Percentiles rank a stretch among this genome's conserved stretches.
These are phyloP conservation scores for Lactifluus subvellereus DNA, from an alignment of 768 basidiomycete species.

Conservation along the genomic window DNA sequence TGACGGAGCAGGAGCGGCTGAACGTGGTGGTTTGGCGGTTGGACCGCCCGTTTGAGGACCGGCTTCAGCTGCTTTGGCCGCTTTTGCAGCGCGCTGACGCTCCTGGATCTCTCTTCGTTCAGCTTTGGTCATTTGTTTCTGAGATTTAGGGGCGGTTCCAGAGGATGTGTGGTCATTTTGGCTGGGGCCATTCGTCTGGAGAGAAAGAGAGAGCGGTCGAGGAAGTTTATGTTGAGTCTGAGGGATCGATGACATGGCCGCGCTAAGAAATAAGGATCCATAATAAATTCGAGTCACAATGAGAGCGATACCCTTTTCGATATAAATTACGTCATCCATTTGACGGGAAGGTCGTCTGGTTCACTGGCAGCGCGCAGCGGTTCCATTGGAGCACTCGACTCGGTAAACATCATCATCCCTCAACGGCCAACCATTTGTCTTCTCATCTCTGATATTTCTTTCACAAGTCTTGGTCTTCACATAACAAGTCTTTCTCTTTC, in stretches of 20 bases:
- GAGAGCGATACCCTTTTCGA: neutral
- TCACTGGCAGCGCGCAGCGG: no score
- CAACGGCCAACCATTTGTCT: neutral
- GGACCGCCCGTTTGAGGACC: neutral
- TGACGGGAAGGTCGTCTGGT: no score
- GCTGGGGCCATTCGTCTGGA: slow-evolving; percentile 5
- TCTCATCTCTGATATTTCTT: neutral
- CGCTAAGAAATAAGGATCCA: neutral
- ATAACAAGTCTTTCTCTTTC: neutral
- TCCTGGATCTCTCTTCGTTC: slow-evolving; percentile 28
- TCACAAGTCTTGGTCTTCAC: neutral
- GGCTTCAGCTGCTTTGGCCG: slow-evolving; percentile 2
- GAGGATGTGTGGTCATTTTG: slow-evolving; percentile 3
- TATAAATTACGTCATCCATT: neutral
- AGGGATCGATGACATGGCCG: neutral
- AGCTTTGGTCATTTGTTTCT: slow-evolving; percentile 34
- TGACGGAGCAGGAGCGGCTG: neutral
- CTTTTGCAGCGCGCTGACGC: slow-evolving; percentile 25
- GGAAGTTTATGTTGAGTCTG: neutral
- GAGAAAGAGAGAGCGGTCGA: neutral
- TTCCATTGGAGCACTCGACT: no score
- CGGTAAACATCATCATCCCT: no score
- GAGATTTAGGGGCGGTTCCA: slow-evolving; percentile 16
- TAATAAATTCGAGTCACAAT: neutral
- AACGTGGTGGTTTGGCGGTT: slow-evolving; percentile 9